Conservation (phyloP, 306 rosid species). For the Trifolium dubium region DNA sequence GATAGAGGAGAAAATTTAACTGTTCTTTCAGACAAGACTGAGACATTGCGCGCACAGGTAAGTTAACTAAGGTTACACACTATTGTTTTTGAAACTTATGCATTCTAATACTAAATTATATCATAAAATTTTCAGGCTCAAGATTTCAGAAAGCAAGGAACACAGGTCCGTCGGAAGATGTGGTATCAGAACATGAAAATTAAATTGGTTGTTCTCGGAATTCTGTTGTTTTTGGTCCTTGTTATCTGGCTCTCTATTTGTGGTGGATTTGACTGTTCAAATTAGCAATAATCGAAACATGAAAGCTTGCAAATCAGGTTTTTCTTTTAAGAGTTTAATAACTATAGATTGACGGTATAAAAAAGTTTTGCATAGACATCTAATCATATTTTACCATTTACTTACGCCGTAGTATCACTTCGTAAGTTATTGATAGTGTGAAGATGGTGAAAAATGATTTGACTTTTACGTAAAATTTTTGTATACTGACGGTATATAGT, state of each 20-base stretch:
- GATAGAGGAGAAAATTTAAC: constrained; percentile 87
- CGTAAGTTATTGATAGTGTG: neutral
- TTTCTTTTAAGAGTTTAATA: constrained; percentile 14
- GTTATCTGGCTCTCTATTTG: constrained; percentile 91
- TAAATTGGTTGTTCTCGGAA: constrained; percentile 80
- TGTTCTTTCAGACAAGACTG: constrained; percentile 73
- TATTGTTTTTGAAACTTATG: neutral
- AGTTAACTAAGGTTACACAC: constrained; percentile 28
- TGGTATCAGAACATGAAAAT: constrained; percentile 98
- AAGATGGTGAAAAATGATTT: constrained; percentile 9
- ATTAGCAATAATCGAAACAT: constrained; percentile 46
- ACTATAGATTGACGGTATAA: neutral
- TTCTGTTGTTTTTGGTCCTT: constrained; percentile 69
- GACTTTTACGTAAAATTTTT: neutral
- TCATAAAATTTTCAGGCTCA: constrained; percentile 65
- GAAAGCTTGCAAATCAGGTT: constrained; percentile 34
- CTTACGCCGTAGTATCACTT: neutral
- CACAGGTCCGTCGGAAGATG: constrained; percentile 75
- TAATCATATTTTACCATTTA: neutral
- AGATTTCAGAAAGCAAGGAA: constrained; percentile 67
- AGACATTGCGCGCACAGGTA: constrained; percentile 74
- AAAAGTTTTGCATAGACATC: neutral
- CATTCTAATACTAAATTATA: constrained; percentile 28
- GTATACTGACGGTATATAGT: neutral
- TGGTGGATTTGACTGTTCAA: constrained; percentile 89